Evolutionary conservation across 1,139 yeast genomes (phyloP).

Genomic region (Taiozyma sp.): DNA sequence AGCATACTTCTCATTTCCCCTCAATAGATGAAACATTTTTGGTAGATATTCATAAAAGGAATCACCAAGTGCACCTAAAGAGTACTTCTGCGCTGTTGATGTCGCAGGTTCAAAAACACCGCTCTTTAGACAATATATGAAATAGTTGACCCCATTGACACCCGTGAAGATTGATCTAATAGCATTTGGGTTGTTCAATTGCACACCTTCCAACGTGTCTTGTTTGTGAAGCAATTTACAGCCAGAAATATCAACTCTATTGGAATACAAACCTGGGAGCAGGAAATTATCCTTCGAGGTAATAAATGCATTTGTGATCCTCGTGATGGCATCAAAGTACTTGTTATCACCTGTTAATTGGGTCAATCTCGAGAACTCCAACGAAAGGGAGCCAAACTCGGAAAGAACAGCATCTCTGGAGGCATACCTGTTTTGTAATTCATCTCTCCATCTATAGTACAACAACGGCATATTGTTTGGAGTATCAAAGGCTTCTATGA

Average conservation of each 20-base stretch:
- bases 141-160: slow-evolving; percentile 16
- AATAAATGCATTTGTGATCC: slow-evolving; percentile 36
- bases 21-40: slow-evolving; percentile 45
- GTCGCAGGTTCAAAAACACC: slow-evolving; percentile 17
- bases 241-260: slow-evolving; percentile 44
- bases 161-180: slow-evolving; percentile 28
- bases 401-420: slow-evolving; percentile 52
- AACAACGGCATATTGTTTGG: slow-evolving; percentile 65
- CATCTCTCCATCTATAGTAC: slow-evolving; percentile 52
- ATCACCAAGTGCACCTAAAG: slow-evolving; percentile 62
- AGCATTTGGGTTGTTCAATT: slow-evolving; percentile 27
- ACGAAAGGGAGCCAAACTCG: slow-evolving; percentile 61
- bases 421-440: slow-evolving; percentile 42
- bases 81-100: slow-evolving; percentile 18
- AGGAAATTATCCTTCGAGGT: slow-evolving; percentile 30
- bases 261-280: slow-evolving; percentile 39
- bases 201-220: slow-evolving; percentile 28
- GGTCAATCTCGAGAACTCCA: slow-evolving; percentile 67
- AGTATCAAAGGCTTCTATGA: slow-evolving; percentile 67
- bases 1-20: slow-evolving; percentile 36
- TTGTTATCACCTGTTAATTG: slow-evolving; percentile 57
- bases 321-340: slow-evolving; percentile 42
- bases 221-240: slow-evolving; percentile 31
- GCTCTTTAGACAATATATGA: slow-evolving; percentile 24
- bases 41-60: slow-evolving; percentile 67